These are phyloP conservation scores for Alopecurus myosuroides DNA, from an alignment of 176 grass and related monocot genomes.

Conservation along the genomic window DNA sequence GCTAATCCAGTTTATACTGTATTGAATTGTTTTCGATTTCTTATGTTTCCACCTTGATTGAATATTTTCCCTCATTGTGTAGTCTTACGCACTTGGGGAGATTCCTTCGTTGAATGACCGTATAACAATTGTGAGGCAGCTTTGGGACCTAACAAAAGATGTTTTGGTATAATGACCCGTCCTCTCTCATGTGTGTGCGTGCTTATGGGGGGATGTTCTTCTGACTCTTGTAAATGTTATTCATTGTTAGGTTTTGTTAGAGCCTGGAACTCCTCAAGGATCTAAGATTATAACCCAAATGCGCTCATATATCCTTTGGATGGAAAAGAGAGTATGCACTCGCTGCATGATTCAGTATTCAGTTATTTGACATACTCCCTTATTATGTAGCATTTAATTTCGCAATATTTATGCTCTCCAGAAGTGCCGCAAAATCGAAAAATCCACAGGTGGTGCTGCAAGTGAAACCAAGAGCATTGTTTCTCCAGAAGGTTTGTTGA, in stretches of 20 bases:
- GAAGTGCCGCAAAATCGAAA: slow-evolving; percentile 56
- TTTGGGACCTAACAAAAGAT: slow-evolving; percentile 96
- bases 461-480: slow-evolving; percentile 57
- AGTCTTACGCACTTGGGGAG: slow-evolving; percentile 98
- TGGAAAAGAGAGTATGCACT: slow-evolving; percentile 87
- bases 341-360: slow-evolving; percentile 5
- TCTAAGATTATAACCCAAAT: slow-evolving; percentile 94
- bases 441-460: slow-evolving; percentile 20
- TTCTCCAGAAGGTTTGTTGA: slow-evolving; percentile 29
- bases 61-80: slow-evolving; percentile 23
- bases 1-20: slow-evolving; percentile 6
- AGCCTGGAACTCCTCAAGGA: slow-evolving; percentile 98
- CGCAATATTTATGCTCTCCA: slow-evolving; percentile 18
- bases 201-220: not conserved
- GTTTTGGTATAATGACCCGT: slow-evolving; percentile 60
- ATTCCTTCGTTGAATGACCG: slow-evolving; percentile 88
- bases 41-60: slow-evolving; percentile 14
- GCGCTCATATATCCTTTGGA: slow-evolving; percentile 98
- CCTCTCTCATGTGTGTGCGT: not conserved
- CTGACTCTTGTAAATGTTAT: slow-evolving; percentile 7
- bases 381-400: slow-evolving; percentile 16
- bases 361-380: slow-evolving; percentile 1
- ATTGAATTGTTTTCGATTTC: not conserved
- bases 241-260: slow-evolving; percentile 71
- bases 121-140: slow-evolving; percentile 86